Evolutionary conservation across 352 stramenopile genomes (phyloP), one percentile per base, ranked within the genome.

Genomic region (Hyaloperonospora arabidopsidis): DNA sequence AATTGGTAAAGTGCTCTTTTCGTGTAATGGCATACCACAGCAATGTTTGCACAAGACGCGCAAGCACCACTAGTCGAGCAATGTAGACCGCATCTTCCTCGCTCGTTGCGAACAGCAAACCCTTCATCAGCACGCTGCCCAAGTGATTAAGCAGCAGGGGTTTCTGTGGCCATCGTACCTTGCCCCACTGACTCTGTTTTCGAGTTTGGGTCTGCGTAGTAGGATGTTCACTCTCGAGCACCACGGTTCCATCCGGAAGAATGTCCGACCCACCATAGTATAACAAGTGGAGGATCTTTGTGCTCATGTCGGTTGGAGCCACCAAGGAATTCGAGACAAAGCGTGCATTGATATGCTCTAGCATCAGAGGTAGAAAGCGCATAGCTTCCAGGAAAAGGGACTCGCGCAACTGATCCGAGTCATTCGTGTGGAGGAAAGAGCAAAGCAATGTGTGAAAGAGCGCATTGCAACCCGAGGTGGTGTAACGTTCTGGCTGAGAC

Each of bases 121-220:
- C 77, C 21, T 88, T 88, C 21, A 84, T 79, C 22, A 90, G 48
- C 28, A 93, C 66, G 10, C 75, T 86, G 2, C 80, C 81, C 22
- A 93, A 63, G 61, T 93, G 79, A 36, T 66, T 74, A 7, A 91
- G 62, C 53, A 93, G 45, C 35, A 93, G 41, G 14, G 84, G 84
- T 54, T 91, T 91, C 11, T 73, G 76, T 3, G 81, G 81, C 61
- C 76, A 85, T 28, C 81, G 74, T 15, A 91, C 74, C 59, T 91
- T 91, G 1, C 76, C 76, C 81, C 81, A 91, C 50, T 89, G 76
- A 43, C 81, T 91, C 50, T 91, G 81, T 61, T 91, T 91, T 10
- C 78, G 79, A n/a, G 84, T 93, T 55, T 89, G 80, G 2, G 84
- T 93, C 50, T 93, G 84, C 1, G 84, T 93, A 28, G 63, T 89